Percentiles rank a stretch among this genome's conserved stretches.
Evolutionary conservation across 1,284 basidiomycete species (phyloP).

Genomic region (Tremellales sp.): DNA sequence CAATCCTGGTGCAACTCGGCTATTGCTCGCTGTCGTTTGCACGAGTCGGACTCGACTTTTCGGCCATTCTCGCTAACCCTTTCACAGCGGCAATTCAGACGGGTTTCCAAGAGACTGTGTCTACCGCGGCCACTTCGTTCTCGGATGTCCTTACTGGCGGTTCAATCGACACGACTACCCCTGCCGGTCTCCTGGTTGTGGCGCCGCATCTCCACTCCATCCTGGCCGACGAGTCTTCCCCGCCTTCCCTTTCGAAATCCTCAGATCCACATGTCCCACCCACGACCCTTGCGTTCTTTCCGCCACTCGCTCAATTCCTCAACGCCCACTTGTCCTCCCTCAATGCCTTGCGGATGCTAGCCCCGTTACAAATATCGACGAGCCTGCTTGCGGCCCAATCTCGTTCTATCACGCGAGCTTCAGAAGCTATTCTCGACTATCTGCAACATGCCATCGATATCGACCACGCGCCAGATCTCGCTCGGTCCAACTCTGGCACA

Average conservation of each 20-base stretch:
- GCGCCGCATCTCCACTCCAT: conserved; percentile 25
- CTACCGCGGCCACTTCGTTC: conserved; percentile 41
- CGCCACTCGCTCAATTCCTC: conserved; percentile 68
- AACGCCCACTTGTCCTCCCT: conserved; percentile 71
- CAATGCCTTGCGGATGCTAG: conserved; percentile 76
- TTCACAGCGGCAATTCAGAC: conserved; percentile 60
- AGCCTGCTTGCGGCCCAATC: conserved; percentile 56
- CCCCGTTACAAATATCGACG: conserved; percentile 58
- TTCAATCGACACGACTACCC: conserved; percentile 11
- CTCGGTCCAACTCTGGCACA: background rate
- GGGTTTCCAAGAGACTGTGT: conserved; percentile 51
- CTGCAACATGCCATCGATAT: conserved; percentile 36
- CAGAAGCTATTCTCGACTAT: conserved; percentile 52
- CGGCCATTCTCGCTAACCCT: conserved; percentile 59
- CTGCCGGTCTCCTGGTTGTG: conserved; percentile 34
- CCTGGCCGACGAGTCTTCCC: conserved; percentile 9
- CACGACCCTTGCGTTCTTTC: conserved; percentile 64
- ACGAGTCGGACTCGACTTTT: conserved; percentile 84
- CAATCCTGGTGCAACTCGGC: conserved; percentile 82
- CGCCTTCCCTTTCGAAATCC: conserved; percentile 4
- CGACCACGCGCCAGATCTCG: conserved; percentile 5
- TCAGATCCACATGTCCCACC: conserved; percentile 53
- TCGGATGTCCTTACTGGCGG: conserved; percentile 24
- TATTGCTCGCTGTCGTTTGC: conserved; percentile 89
- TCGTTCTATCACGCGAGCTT: conserved; percentile 49